A percentile compares a stretch with the other conserved stretches of the same genome.
Conservation (phyloP, 2,329 filamentous ascomycete genomes). For the Xylariaceae sp. region DNA sequence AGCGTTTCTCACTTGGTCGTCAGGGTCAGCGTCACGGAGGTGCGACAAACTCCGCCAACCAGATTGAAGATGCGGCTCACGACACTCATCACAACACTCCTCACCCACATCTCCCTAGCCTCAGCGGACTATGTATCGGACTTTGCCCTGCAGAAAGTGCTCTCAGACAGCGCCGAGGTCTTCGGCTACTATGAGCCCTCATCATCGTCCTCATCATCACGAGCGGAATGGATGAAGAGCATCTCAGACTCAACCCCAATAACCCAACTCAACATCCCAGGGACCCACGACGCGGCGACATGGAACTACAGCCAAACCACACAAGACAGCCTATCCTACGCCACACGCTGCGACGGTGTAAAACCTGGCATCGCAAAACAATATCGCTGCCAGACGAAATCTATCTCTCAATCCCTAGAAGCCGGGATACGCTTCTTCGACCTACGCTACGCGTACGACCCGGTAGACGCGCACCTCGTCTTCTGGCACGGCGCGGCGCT, state of each 20-base stretch:
- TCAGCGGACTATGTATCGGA: no score
- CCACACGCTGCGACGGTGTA: conserved; percentile 38
- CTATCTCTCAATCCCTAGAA: conserved; percentile 37
- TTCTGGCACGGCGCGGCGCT: conserved; percentile 47
- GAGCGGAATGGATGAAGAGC: conserved; percentile 42
- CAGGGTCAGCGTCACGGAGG: no score
- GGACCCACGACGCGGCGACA: conserved; percentile 46
- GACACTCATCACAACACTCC: no score
- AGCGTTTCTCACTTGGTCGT: no score
- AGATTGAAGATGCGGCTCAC: no score
- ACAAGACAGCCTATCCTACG: conserved; percentile 35
- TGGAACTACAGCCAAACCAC: conserved; percentile 47
- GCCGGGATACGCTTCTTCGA: conserved; percentile 48
- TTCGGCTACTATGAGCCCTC: conserved; percentile 33
- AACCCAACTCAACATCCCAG: conserved; percentile 47
- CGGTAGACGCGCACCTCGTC: conserved; percentile 40
- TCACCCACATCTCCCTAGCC: no score
- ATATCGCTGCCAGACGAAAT: conserved; percentile 40
- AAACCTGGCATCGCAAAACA: conserved; percentile 24
- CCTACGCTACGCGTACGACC: conserved; percentile 45
- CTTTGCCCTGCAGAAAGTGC: conserved; percentile 39
- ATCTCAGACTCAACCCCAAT: conserved; percentile 40
- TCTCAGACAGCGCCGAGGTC: conserved; percentile 39
- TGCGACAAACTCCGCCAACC: no score
- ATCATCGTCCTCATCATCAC: conserved; percentile 1